A percentile compares a stretch with the other conserved stretches of the same genome.
These are phyloP conservation scores for Hanseniaspora singularis DNA, from an alignment of 805 yeast genomes.

Conservation along the genomic window DNA sequence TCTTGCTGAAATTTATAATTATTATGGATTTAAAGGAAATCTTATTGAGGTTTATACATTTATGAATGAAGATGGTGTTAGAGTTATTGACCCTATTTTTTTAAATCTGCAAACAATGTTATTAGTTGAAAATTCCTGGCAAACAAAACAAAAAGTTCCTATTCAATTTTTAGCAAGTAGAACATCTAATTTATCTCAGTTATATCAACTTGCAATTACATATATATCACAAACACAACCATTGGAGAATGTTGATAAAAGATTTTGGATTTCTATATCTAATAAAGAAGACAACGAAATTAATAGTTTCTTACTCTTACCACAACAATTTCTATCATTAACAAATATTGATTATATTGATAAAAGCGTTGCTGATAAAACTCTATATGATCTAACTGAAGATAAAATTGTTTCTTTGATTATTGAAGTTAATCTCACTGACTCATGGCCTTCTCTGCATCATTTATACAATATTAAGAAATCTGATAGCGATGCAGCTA, in stretches of 20 bases:
- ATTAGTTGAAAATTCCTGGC: constrained; percentile 8
- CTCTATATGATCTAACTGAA: neutral
- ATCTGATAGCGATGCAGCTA: neutral
- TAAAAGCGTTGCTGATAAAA: neutral
- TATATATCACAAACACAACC: neutral
- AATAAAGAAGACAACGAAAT: neutral
- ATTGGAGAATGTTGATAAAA: constrained; percentile 6
- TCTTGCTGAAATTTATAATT: constrained; percentile 1
- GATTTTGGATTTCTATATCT: constrained; percentile 7
- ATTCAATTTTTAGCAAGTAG: neutral
- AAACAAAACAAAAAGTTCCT: neutral
- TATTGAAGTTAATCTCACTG: constrained; percentile 10
- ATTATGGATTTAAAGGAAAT: constrained; percentile 12
- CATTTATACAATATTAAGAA: constrained; percentile 11
- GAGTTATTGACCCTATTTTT: constrained; percentile 1
- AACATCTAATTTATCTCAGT: neutral
- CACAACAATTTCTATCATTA: constrained; percentile 7
- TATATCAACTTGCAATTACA: constrained; percentile 10
- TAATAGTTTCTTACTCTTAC: constrained; percentile 1
- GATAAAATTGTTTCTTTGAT: constrained; percentile 1
- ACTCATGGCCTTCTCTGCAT: constrained; percentile 12
- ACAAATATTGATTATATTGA: constrained; percentile 6
- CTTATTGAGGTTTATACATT: constrained; percentile 4
- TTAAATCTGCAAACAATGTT: constrained; percentile 3
- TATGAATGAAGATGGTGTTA: neutral